Base-by-base conservation (phyloP, 805 yeast genomes). In the Wickerhamomyces alni region DNA sequence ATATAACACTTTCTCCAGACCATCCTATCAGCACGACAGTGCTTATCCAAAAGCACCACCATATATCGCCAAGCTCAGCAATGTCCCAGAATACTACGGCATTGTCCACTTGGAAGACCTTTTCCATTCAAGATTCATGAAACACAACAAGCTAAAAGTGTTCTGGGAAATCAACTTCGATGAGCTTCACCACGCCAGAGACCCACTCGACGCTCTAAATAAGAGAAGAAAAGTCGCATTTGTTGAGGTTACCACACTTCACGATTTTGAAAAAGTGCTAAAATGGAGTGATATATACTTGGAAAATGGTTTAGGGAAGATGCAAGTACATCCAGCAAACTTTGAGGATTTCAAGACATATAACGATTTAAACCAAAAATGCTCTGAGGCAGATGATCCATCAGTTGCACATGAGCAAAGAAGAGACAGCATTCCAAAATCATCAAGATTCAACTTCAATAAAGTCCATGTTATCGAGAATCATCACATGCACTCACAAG, bases 221-320 rank as follows among this genome's bases (percentile, higher is more conserved):
- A 49, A 43, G 28, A 63, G 66, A 31, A 72, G 66, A 46, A 80
- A 78, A 52, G 77, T 82, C 21, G 78, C 86, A 2, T 79, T 82
- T 57, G 78, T 78, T 1, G 83, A 80, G 45, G 55, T 82, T 44
- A 54, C 58, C n/a, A 59, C 72, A 8, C 60, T 65, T n/a, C 63
- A 65, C 9, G 81, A 78, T 30, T 62, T 80, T 50, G 68, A 68
- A 33, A 78, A 75, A 47, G 82, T 74, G 24, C 55, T 79, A 39
- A 81, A 77, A 54, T 78, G 86, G 78, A 72, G 62, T 36, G 87
- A 80, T 51, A 58, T 82, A 26, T 70, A 64, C 49, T 66, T 77
- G 8, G 60, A 58, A 4, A 52, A 63, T 33, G 67, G 64, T 26
- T 40, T 55, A 46, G 63, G 64, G 17, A 65, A 61, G 42, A 50